These are phyloP conservation scores for Dillenia suffruticosa DNA, from an alignment of 164 flowering plant genomes.

Conservation along the genomic window DNA sequence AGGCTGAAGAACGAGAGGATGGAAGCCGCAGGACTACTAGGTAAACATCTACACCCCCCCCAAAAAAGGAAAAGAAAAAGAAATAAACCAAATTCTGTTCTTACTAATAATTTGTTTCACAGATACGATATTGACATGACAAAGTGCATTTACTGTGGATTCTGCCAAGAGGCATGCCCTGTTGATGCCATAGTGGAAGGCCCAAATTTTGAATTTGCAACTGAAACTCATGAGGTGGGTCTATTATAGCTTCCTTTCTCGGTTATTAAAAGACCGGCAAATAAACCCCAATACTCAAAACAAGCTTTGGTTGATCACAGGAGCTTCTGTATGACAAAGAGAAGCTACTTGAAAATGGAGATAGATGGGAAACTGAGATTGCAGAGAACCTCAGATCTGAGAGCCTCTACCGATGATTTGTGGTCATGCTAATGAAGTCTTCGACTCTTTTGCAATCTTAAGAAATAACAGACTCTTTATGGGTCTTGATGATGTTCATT, in stretches of 20 bases:
- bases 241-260: too few relatives aligned
- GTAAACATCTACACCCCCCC: constrained; percentile 19
- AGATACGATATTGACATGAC: constrained; percentile 99
- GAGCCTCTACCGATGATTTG: constrained; percentile 77
- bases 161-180: constrained; percentile 99
- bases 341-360: constrained; percentile 97
- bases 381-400: constrained; percentile 97
- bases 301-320: constrained; percentile 26
- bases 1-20: constrained; percentile 98
- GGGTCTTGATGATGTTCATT: too few relatives aligned
- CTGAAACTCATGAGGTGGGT: constrained; percentile 95
- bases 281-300: too few relatives aligned
- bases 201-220: constrained; percentile 97
- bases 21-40: constrained; percentile 98
- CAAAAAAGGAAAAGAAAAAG: background rate
- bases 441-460: too few relatives aligned
- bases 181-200: constrained; percentile 99
- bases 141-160: constrained; percentile 98
- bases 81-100: background rate
- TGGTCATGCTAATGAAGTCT: too few relatives aligned
- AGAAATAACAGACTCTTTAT: too few relatives aligned
- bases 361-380: constrained; percentile 98
- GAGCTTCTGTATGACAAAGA: constrained; percentile 97
- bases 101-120: constrained; percentile 7
- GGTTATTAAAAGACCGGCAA: too few relatives aligned